Evolutionary conservation across 139 green algal genomes (phyloP).

Genomic region (Raphidocelis subcapitata): DNA sequence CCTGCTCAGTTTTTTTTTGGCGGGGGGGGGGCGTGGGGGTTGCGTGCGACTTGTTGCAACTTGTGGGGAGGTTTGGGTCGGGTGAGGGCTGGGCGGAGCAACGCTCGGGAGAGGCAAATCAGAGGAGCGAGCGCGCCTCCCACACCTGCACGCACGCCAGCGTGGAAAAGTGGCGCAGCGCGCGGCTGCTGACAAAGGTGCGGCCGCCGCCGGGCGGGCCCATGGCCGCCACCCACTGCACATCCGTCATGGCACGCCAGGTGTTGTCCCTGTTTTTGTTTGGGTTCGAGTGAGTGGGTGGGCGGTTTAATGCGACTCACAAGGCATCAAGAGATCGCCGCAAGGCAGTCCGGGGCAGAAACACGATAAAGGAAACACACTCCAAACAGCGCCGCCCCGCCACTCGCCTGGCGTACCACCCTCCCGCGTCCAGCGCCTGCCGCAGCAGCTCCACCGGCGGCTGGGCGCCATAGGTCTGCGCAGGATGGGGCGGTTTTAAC

Average conservation of each 20-base stretch:
- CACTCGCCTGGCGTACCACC: conserved; percentile 52
- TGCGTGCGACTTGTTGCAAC: no score
- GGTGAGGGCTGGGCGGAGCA: no score
- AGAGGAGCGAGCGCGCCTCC: background rate
- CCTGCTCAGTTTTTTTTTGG: no score
- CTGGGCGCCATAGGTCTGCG: conserved; percentile 61
- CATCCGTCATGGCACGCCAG: conserved; percentile 63
- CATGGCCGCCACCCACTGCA: conserved; percentile 74
- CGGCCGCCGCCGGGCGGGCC: conserved; percentile 69
- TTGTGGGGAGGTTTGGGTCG: no score
- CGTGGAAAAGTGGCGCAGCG: conserved; percentile 71
- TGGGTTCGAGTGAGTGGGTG: background rate
- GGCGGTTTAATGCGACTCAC: no score
- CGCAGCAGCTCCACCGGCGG: conserved; percentile 77
- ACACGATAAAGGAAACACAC: background rate
- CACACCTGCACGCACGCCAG: conserved; percentile 57
- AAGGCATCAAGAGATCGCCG: no score
- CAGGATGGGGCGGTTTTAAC: no score
- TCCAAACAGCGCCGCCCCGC: background rate
- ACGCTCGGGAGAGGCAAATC: no score
- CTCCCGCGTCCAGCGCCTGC: conserved; percentile 65
- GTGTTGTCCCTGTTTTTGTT: conserved; percentile 59
- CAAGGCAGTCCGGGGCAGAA: no score
- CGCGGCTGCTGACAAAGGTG: conserved; percentile 68
- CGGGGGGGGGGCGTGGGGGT: no score